Evolutionary conservation across 2,329 filamentous ascomycete species (phyloP).

Genomic region (Penicillium sp.): DNA sequence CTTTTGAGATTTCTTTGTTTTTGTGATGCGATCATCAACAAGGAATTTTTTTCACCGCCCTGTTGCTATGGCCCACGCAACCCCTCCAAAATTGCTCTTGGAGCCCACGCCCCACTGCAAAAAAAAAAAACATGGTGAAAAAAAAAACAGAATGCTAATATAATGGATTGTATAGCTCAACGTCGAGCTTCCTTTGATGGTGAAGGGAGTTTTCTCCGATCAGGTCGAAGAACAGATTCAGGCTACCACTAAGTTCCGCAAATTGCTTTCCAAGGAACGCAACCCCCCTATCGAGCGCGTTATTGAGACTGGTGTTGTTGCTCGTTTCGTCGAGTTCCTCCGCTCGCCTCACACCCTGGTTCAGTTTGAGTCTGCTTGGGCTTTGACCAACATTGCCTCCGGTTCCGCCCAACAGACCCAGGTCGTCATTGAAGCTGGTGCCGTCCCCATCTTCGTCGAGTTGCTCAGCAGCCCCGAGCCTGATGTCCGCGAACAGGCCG

Average conservation of each 20-base stretch:
- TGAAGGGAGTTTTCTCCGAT: slow-evolving; percentile 95
- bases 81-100: slow-evolving; percentile 22
- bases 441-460: slow-evolving; percentile 97
- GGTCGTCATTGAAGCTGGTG: slow-evolving; percentile 96
- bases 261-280: slow-evolving; percentile 96
- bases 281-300: slow-evolving; percentile 99
- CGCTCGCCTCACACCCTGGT: slow-evolving; percentile 96
- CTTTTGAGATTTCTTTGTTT: slow-evolving; percentile 25
- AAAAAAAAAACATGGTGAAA: slow-evolving; percentile 9
- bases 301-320: slow-evolving; percentile 97
- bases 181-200: slow-evolving; percentile 98
- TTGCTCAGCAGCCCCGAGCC: slow-evolving; percentile 92
- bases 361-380: slow-evolving; percentile 99
- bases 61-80: slow-evolving; percentile 28
- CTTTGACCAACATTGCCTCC: slow-evolving; percentile 97
- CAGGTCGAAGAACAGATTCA: slow-evolving; percentile 97
- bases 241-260: slow-evolving; percentile 97
- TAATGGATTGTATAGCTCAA: slow-evolving; percentile 66
- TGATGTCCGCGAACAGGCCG: slow-evolving; percentile 95
- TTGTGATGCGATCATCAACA: slow-evolving; percentile 29
- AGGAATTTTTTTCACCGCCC: slow-evolving; percentile 40
- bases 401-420: slow-evolving; percentile 97
- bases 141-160: slow-evolving; percentile 27
- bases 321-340: slow-evolving; percentile 96
- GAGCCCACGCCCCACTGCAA: slow-evolving; percentile 20